Base-by-base conservation (phyloP, 179 eudicot genomes). In the Heliamphora pulchella region DNA sequence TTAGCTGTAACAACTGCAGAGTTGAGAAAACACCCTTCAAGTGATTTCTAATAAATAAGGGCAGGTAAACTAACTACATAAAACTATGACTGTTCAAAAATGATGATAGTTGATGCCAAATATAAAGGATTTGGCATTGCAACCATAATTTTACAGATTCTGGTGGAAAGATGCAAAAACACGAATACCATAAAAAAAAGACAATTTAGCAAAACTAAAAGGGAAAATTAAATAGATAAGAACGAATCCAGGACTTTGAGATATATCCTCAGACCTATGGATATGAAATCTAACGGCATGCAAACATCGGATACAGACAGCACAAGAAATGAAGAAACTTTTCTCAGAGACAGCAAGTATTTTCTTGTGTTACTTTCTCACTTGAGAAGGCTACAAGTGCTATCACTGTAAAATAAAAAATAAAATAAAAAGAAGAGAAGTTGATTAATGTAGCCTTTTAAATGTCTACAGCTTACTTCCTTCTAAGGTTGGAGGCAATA, bases 1-100 rank as follows among this genome's bases (percentile, higher is more conserved):
- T 85, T 83, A 82, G 84, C 77, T 66, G 79, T 73, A 74, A 82
- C 81, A 48, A 81, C 74, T 75, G 78, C 81, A 75, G 9, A 63
- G 9, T 15, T n/a, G 46, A 18, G 43, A 59, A n/a, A 76, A 76
- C 10, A 4, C 15, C 64, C 63, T 9, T 44, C 44, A 44, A 61
- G 61, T 61, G 44, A 54, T 4, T 59, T 72, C 77, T 69, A 78
- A 51, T 62, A 22, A 61, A 77, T 54, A 68, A 78, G 82, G 61
- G 82, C 15, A 63, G 41, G 61, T 8, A 18, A 65, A 47, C 15
- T 7, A 53, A 63, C 22, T 20, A 43, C 14, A 41, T n/a, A 39
- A 50, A 8, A 67, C 54, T 63, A 61, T 8, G 48, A 51, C 6
- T 50, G 18, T n/a, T 20, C 6, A 62, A 18, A 73, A 69, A 59